phyloP scores from a whole-genome alignment of 306 rosid genomes.

The Potentilla sterilis region DNA sequence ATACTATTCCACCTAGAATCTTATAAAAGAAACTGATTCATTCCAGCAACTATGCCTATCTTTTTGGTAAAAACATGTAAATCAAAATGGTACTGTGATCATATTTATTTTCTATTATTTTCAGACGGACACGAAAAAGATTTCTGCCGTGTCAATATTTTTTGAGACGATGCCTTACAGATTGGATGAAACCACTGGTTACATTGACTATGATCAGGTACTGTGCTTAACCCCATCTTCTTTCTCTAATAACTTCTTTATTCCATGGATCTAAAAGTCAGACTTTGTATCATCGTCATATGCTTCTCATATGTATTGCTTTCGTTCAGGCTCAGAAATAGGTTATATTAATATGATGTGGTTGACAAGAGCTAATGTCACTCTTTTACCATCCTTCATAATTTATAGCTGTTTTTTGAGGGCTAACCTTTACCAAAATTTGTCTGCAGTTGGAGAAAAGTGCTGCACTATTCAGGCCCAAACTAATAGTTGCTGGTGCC shows the following conservation, averaged over 20 bases:
- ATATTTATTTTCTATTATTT: slow-evolving; percentile 22
- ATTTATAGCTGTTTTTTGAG: not conserved
- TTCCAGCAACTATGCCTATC: not conserved
- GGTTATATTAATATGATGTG: not conserved
- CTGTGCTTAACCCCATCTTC: not conserved
- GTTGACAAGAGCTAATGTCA: not conserved
- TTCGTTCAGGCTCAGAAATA: not conserved
- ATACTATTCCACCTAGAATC: not conserved
- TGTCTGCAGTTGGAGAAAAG: slow-evolving; percentile 42
- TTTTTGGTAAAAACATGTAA: not conserved
- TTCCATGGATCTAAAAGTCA: not conserved
- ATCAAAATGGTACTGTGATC: not conserved
- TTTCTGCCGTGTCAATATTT: slow-evolving; percentile 77
- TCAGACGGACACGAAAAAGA: slow-evolving; percentile 93
- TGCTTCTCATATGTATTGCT: not conserved
- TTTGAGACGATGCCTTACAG: slow-evolving; percentile 94
- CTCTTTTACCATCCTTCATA: not conserved
- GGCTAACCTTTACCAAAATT: slow-evolving; percentile 10
- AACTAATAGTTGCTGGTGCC: slow-evolving; percentile 52
- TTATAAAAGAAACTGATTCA: not conserved
- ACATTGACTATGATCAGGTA: slow-evolving; percentile 96
- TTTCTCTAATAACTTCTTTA: slow-evolving; percentile 7
- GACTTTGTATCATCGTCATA: not conserved
- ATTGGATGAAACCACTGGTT: slow-evolving; percentile 81
- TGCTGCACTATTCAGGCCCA: slow-evolving; percentile 43